Evolutionary conservation across 2,329 filamentous ascomycete genomes (phyloP).

Genomic region (Colletotrichum horii): DNA sequence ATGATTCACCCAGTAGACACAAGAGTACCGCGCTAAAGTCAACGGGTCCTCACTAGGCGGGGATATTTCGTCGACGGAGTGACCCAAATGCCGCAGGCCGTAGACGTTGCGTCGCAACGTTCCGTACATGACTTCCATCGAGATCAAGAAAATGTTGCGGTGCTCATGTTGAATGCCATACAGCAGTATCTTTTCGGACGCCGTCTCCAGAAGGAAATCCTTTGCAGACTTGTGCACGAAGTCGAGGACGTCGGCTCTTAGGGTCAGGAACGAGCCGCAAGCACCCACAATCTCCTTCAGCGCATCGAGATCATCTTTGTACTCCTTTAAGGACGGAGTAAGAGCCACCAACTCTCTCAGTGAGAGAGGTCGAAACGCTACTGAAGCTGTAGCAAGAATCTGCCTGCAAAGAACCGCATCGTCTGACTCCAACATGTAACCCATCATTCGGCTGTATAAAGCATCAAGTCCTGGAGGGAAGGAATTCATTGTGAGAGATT

Average conservation of each 20-base stretch:
- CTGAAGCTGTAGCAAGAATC: conserved; percentile 35
- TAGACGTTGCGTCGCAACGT: conserved; percentile 40
- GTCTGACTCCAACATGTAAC: conserved; percentile 31
- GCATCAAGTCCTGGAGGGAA: conserved; percentile 39
- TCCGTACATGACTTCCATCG: conserved; percentile 31
- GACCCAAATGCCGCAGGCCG: conserved; percentile 23
- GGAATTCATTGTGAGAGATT: background rate
- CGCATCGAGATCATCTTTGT: background rate
- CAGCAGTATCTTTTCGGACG: conserved; percentile 30
- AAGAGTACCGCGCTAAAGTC: conserved; percentile 22
- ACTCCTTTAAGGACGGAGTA: conserved; percentile 5
- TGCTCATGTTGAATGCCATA: conserved; percentile 30
- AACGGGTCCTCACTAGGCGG: conserved; percentile 18
- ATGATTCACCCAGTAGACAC: conserved; percentile 27
- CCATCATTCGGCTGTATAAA: conserved; percentile 44
- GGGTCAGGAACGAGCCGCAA: conserved; percentile 29
- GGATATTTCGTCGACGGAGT: background rate
- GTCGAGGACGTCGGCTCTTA: conserved; percentile 30
- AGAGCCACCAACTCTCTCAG: conserved; percentile 37
- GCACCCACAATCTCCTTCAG: background rate
- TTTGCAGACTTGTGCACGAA: conserved; percentile 51
- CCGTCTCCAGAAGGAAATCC: conserved; percentile 37
- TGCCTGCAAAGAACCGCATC: conserved; percentile 33
- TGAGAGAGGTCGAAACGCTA: conserved; percentile 36
- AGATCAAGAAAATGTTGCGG: conserved; percentile 34